A percentile compares a stretch with the other conserved stretches of the same genome.
Conservation (phyloP, 305 asterid genomes). For the Fraxinus latifolia region DNA sequence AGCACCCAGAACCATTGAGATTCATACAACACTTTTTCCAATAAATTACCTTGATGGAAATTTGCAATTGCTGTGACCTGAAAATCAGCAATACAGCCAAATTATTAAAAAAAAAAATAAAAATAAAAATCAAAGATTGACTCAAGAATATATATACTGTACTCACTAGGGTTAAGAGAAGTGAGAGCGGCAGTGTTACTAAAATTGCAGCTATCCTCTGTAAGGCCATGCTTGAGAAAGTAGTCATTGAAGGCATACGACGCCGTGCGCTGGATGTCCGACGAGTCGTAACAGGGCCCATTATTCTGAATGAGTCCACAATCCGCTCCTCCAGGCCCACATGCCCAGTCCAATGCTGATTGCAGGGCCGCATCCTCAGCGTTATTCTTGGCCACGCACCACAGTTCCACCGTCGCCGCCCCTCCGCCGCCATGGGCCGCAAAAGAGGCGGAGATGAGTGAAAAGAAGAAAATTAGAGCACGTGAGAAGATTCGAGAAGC, state of each 20-base stretch:
- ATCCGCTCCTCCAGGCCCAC: slow-evolving; percentile 79
- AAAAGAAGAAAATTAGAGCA: slow-evolving; percentile 25
- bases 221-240: slow-evolving; percentile 48
- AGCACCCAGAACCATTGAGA: not conserved
- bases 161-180: slow-evolving; percentile 73
- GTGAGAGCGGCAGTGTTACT: slow-evolving; percentile 71
- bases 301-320: slow-evolving; percentile 71
- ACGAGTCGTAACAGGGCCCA: slow-evolving; percentile 76
- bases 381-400: slow-evolving; percentile 97
- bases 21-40: not conserved
- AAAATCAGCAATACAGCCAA: not conserved
- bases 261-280: slow-evolving; percentile 68
- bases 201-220: slow-evolving; percentile 59
- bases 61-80: slow-evolving; percentile 68
- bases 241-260: slow-evolving; percentile 84
- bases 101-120: not conserved
- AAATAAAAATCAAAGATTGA: not conserved
- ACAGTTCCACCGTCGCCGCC: slow-evolving; percentile 42
- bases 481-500: slow-evolving; percentile 26
- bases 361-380: slow-evolving; percentile 77
- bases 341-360: slow-evolving; percentile 76
- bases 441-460: slow-evolving; percentile 18
- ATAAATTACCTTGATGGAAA: slow-evolving; percentile 62
- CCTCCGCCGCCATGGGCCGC: slow-evolving; percentile 39
- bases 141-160: not conserved